Evolutionary conservation across 23 red algal genomes (phyloP), one percentile per base, ranked within the genome.

Genomic region (Gracilaria vermiculophylla): DNA sequence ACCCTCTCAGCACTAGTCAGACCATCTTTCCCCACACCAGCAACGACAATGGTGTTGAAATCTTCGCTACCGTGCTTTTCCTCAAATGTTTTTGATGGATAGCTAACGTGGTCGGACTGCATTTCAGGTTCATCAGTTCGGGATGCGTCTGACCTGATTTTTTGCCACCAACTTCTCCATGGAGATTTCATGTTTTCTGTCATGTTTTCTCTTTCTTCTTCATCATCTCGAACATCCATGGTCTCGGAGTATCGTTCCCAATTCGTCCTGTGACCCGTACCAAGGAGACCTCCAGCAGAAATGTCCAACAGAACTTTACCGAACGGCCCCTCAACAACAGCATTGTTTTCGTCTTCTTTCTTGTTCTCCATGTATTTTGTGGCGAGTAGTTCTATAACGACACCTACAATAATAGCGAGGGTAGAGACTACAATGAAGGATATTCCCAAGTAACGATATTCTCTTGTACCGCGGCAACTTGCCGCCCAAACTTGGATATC

Each of bases 401-500:
- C 33, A 1, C 73, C 73, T 17, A 10, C 44, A 34, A 78, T 2
- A 5, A 53, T 51, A 2, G 51, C 29, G 2, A 24, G 6, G 31
- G 21, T 17, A 0, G 47, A 35, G 47, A 78, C 36, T 33, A 78
- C 73, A n/a, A 78, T 78, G 73, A 78, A 78, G 25, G 31, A 51
- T 51, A 53, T 78, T 2, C 73, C 73, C 11, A 56, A 53, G 44
- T 78, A 31, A 11, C 73, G 32, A 56, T 21, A 78, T 16, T 20
- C 2, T 9, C 53, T 36, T 7, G 44, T 51, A 17, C 73, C 73
- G 41, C 21, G 50, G 73, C 73, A 78, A 16, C 41, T 51, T 56
- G 51, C 73, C 19, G 15, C 44, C 73, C 73, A 78, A 21, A 78
- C 47, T 24, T 78, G 73, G 33, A 78, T 51, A 44, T 78, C 47